A percentile compares a stretch with the other conserved stretches of the same genome.
phyloP scores from a whole-genome alignment of 2,329 filamentous ascomycete genomes.

The Zasmidium cellare region DNA sequence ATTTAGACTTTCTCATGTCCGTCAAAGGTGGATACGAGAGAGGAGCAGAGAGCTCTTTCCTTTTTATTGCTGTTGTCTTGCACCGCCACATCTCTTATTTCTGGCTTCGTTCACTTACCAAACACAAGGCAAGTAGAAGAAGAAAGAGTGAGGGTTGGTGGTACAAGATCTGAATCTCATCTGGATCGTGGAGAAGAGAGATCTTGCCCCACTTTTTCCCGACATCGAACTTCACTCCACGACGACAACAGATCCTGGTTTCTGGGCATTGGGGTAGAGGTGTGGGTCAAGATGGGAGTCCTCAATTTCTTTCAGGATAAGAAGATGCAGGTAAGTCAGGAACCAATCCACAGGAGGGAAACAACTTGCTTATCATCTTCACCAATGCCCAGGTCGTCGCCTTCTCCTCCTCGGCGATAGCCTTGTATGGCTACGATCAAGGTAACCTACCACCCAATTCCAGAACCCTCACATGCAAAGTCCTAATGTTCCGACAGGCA shows the following conservation, averaged over 20 bases:
- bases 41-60: neutral
- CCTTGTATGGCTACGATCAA: conserved; percentile 48
- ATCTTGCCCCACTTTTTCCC: no score
- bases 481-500: conserved; percentile 35
- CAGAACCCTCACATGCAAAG: neutral
- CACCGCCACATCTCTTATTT: neutral
- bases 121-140: no score
- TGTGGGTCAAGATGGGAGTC: conserved; percentile 5
- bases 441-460: conserved; percentile 20
- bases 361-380: conserved; percentile 12
- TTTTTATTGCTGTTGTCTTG: neutral
- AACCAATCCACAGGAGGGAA: no score
- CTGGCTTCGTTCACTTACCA: neutral
- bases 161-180: no score
- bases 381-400: conserved; percentile 47
- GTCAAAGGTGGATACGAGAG: neutral
- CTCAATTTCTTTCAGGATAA: conserved; percentile 18
- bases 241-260: no score
- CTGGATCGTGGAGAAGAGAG: no score
- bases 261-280: neutral
- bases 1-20: neutral
- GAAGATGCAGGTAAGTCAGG: conserved; percentile 22
- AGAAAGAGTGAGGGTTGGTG: no score
- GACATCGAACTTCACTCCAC: no score
- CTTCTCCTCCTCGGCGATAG: conserved; percentile 56